phyloP scores from a whole-genome alignment of 1,284 basidiomycete species.

The Irpex rosettiformis region DNA sequence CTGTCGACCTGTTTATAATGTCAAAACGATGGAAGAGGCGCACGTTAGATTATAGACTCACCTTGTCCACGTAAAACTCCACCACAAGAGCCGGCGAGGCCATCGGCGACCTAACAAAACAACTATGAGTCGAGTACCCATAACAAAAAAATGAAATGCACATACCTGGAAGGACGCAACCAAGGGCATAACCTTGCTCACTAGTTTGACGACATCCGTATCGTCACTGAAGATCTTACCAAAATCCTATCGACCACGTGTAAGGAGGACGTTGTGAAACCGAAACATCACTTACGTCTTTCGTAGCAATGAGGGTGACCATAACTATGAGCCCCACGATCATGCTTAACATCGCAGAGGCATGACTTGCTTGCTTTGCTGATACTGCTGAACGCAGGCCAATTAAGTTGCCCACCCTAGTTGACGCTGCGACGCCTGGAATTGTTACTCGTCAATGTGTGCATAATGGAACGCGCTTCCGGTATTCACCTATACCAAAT shows the following conservation, averaged over 20 bases:
- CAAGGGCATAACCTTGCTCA: constrained; percentile 71
- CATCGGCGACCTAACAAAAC: constrained; percentile 54
- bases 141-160: neutral
- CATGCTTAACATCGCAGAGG: constrained; percentile 61
- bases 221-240: constrained; percentile 74
- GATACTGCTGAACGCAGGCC: constrained; percentile 51
- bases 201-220: constrained; percentile 52
- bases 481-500: constrained; percentile 53
- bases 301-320: constrained; percentile 51
- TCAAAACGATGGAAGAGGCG: neutral
- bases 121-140: neutral
- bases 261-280: neutral
- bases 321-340: constrained; percentile 57
- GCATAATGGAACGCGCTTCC: neutral
- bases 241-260: constrained; percentile 39
- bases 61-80: constrained; percentile 70
- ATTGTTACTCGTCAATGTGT: neutral
- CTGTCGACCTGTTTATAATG: constrained; percentile 52
- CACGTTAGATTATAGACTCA: constrained; percentile 20
- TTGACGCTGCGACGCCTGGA: constrained; percentile 62
- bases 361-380: constrained; percentile 60
- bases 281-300: constrained; percentile 40
- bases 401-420: constrained; percentile 71
- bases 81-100: constrained; percentile 69
- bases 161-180: constrained; percentile 76